Percentiles rank a stretch among this genome's conserved stretches.
These are phyloP conservation scores for Lactarius pseudohatsudake DNA, from an alignment of 768 basidiomycete species.

Conservation along the genomic window DNA sequence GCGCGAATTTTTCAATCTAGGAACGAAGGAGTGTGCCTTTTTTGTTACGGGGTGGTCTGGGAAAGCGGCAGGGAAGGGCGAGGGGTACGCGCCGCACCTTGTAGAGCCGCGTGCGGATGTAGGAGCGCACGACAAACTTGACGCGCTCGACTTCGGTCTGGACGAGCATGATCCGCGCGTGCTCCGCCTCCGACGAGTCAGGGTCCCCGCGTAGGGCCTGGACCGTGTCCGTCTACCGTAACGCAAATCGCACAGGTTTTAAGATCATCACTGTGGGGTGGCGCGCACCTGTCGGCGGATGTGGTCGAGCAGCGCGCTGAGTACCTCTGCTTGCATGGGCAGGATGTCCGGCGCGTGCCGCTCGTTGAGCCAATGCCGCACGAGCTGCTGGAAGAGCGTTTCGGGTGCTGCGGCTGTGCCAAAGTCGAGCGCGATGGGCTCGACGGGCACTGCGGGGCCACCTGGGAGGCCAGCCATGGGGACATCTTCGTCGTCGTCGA, in stretches of 20 bases:
- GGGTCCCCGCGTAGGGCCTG: constrained; percentile 77
- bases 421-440: constrained; percentile 23
- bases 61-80: neutral
- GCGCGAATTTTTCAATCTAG: constrained; percentile 87
- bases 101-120: constrained; percentile 79
- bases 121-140: constrained; percentile 88
- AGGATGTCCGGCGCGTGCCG: constrained; percentile 79
- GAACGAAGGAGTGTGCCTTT: neutral
- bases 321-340: constrained; percentile 66
- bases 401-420: constrained; percentile 38
- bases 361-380: constrained; percentile 85
- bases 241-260: too few relatives aligned
- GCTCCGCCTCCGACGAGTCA: constrained; percentile 86
- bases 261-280: neutral
- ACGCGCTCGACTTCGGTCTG: constrained; percentile 94
- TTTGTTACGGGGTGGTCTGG: neutral
- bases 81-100: constrained; percentile 56
- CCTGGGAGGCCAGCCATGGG: constrained; percentile 19
- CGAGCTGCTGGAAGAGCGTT: constrained; percentile 66
- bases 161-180: constrained; percentile 88
- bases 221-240: constrained; percentile 68
- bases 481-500: constrained; percentile 27
- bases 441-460: neutral
- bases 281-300: constrained; percentile 76
- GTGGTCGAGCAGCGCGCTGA: constrained; percentile 68